phyloP scores from a whole-genome alignment of 306 rosid genomes.

The Abrus pulchellus region DNA sequence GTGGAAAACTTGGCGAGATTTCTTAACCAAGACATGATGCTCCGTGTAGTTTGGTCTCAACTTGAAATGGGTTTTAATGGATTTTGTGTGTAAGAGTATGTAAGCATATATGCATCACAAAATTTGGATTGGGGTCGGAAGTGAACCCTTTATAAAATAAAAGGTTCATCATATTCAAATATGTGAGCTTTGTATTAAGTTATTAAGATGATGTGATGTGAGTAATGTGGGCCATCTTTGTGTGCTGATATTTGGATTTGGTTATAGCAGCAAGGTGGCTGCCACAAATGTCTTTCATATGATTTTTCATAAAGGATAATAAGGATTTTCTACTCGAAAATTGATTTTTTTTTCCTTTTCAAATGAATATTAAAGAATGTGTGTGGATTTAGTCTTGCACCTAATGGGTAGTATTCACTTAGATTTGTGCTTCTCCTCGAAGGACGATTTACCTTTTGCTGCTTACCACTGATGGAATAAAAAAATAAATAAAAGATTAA shows the following conservation, averaged over 20 bases:
- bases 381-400: too few relatives aligned
- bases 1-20: slow-evolving; percentile 61
- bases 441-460: too few relatives aligned
- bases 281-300: not conserved
- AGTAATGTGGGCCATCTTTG: not conserved
- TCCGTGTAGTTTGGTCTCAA: slow-evolving; percentile 27
- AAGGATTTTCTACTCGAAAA: not conserved
- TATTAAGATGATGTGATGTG: not conserved
- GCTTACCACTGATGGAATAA: too few relatives aligned
- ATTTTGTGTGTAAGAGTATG: slow-evolving; percentile 19
- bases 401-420: not conserved
- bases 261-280: not conserved
- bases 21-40: slow-evolving; percentile 76
- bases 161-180: not conserved
- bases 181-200: not conserved
- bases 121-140: slow-evolving; percentile 42
- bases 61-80: slow-evolving; percentile 30
- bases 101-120: slow-evolving; percentile 44
- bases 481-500: too few relatives aligned
- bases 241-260: not conserved
- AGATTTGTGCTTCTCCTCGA: too few relatives aligned
- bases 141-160: not conserved
- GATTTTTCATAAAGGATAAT: slow-evolving; percentile 18
- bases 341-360: not conserved
- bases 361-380: not conserved